Percentiles rank a stretch among this genome's conserved stretches.
phyloP scores from a whole-genome alignment of 306 rosid genomes.

The Castanopsis chinensis region DNA sequence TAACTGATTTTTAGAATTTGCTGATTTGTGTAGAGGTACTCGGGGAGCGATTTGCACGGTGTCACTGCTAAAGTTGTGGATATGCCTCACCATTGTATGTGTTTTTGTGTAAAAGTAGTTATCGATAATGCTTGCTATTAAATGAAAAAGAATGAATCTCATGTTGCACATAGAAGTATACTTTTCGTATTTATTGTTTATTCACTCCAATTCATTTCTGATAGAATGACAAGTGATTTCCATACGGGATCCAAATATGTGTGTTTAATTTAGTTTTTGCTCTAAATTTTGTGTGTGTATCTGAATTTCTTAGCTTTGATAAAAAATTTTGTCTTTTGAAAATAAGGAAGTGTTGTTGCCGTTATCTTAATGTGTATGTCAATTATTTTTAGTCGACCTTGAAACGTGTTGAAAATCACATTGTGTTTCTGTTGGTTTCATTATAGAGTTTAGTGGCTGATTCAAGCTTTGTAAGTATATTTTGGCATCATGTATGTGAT shows the following conservation, averaged over 20 bases:
- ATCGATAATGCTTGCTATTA: background rate
- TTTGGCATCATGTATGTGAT: background rate
- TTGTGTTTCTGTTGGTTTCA: background rate
- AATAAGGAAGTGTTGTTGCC: background rate
- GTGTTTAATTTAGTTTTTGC: background rate
- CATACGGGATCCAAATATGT: background rate
- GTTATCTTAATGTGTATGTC: slow-evolving; percentile 8
- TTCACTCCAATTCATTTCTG: background rate
- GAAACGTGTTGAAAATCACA: slow-evolving; percentile 15
- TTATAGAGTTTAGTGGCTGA: background rate
- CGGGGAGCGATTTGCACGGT: slow-evolving; percentile 89
- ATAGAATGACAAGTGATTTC: background rate
- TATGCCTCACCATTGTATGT: slow-evolving; percentile 96
- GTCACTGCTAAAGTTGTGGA: slow-evolving; percentile 95
- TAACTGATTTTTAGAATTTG: slow-evolving; percentile 2
- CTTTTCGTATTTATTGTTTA: background rate
- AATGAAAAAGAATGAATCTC: background rate
- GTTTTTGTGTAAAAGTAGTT: slow-evolving; percentile 1
- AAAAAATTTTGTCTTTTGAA: background rate
- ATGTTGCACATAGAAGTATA: background rate
- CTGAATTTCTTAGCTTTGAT: background rate
- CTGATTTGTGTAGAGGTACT: slow-evolving; percentile 58
- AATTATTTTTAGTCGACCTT: background rate
- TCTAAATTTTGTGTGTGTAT: background rate
- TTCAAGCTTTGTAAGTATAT: background rate